Percentiles rank a stretch among this genome's conserved stretches.
phyloP scores from a whole-genome alignment of 2,329 filamentous ascomycete species.

The Curvularia spicifera region DNA sequence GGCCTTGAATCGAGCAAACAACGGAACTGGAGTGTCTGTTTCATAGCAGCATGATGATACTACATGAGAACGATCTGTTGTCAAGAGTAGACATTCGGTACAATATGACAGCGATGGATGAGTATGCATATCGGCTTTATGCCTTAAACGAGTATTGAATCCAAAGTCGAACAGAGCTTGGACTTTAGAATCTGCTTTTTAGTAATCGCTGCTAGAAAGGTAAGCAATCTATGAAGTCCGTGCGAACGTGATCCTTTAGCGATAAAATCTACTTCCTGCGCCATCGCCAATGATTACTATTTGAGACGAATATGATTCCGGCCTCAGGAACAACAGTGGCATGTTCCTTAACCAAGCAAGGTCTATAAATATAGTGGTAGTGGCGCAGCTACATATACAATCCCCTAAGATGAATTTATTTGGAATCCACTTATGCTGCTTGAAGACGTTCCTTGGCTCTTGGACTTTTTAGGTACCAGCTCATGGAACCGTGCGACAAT shows the following conservation, averaged over 20 bases:
- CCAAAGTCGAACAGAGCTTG: background rate
- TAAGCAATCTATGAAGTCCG: background rate
- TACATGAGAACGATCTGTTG: background rate
- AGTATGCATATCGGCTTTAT: background rate
- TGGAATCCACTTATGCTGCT: background rate
- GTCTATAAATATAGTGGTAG: background rate
- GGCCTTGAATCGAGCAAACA: background rate
- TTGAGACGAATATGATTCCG: too few relatives aligned
- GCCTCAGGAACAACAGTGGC: background rate
- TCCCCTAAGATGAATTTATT: background rate
- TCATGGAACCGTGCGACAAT: background rate
- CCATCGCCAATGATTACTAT: background rate
- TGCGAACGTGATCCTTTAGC: background rate
- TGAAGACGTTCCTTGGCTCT: background rate
- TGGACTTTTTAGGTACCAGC: background rate
- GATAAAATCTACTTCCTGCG: background rate
- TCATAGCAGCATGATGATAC: background rate
- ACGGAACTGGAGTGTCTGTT: background rate
- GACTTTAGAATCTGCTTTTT: background rate
- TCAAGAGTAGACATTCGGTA: background rate
- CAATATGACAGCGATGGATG: background rate
- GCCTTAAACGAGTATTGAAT: background rate
- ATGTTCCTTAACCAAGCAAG: background rate
- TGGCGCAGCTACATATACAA: background rate
- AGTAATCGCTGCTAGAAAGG: background rate